Evolutionary conservation across 176 grass and related monocot genomes (phyloP), one percentile per base, ranked within the genome.

Genomic region (Neostapfia colusana): DNA sequence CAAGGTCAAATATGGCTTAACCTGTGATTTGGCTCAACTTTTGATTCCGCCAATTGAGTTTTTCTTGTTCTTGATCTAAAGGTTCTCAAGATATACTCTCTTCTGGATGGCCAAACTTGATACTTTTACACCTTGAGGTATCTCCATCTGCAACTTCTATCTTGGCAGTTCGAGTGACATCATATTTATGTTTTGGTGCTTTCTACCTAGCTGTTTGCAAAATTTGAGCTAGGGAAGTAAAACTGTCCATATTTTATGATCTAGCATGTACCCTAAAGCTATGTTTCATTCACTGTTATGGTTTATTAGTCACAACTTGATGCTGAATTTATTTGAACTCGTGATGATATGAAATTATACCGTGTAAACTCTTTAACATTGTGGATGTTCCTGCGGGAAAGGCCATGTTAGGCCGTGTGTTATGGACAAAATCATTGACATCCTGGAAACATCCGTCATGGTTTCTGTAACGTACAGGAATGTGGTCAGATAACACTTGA

Each of bases 81-180:
- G 93, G 15, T 42, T 92, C 85, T 43, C 87, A 90, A 79, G 57
- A 86, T 67, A 90, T 92, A 49, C 90, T 96, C 72, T 83, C 76
- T 17, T 73, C 62, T 79, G 93, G 89, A 49, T 96, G 93, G 93
- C 89, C 93, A 78, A 86, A 89, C 49, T 48, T 96, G 77, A 75
- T 79, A 50, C 53, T 72, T 46, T 65, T 96, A 69, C 87, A 90
- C 59, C 84, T 96, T 77, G 85, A 92, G 93, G 93, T 85, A 83
- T 21, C n/a, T 25, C 4, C 38, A 35, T 27, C 44, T 23, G 25
- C 56, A 81, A 51, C 14, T 20, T 31, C 67, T 60, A 2, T n/a
- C 12, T 6, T 7, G 15, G 5, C 0, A 31, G 1, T 16, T 26
- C 56, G 23, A 14, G 7, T 46, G 18, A 81, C 27, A 73, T 2